Evolutionary conservation across 78 protist genomes (phyloP), one percentile per base, ranked within the genome.

Genomic region (Dictyostelium citrinum): DNA sequence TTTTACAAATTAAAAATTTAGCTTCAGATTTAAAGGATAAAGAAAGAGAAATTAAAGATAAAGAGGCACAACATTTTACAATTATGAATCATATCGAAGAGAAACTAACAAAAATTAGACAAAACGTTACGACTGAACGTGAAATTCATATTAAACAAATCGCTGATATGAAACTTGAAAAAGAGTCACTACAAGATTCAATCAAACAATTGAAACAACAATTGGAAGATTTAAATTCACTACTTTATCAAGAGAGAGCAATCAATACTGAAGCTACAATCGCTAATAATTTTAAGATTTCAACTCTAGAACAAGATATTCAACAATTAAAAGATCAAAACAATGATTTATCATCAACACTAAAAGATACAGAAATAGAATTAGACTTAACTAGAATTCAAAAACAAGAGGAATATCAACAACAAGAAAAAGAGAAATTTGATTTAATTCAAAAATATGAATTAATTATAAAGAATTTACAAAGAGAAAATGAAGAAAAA

Each of bases 51-150:
- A 39, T 82, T 3, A 78, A 45, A 45, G 86, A 88, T 12, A 76
- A 58, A 49, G 93, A 88, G 39, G 20, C 24, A 29, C 79, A 58
- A 29, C 93, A 88, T 29, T 33, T 31, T 2, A 46, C 82, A 6
- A 33, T 33, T 6, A 88, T 61, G 74, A 70, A 58, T 31, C 76
- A 58, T 10, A 43, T 88, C 5, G 64, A 77, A 12, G 93, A 88
- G 33, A 83, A 67, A 24, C n/a, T 88, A 16, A 88, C 93, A 8
- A 46, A 29, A 3, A 29, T 88, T 41, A 88, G 80, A 58, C 31
- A n/a, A 5, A 46, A 22, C 5, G 70, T 88, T 4, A 41, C 64
- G 0, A 24, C 5, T 2, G 93, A 88, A 60, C 67, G 71, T 17
- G 93, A 88, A 10, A 9, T 8, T 9, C 43, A 49, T 12, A 4